Base-by-base conservation (phyloP, 208 protist genomes). In the Plasmodiophora brassicae region DNA sequence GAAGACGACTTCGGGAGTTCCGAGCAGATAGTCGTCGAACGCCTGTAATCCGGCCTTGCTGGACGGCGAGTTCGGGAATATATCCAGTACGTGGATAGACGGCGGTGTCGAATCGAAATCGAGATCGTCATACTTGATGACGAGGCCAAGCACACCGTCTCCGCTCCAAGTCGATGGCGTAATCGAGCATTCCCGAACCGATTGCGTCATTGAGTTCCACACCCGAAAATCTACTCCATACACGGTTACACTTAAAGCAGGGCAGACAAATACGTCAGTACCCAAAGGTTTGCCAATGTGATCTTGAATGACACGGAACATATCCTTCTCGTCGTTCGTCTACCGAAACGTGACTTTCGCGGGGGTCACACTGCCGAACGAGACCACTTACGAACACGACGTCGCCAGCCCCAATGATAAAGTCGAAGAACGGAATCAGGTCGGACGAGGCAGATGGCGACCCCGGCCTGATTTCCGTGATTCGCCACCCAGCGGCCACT, bases 371-470 rank as follows among this genome's bases (percentile, higher is more conserved):
- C 65, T 38, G 41, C 32, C 41, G 41, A 78, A 78, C 65, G 20
- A 38, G 65, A 38, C 10, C n/a, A 36, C n/a, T 78, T 78, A 78
- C 65, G 32, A 5, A 32, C 65, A 36, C 32, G 65, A 78, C 65
- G 65, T 78, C 65, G 5, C 41, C 41, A 5, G n/a, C 14, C 5
- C 65, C 14, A 36, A 78, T 78, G n/a, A 78, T 5, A 38, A 78
- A 78, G 65, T 78, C 65, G 65, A 78, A 78, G 41, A 44, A 78
- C n/a, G 65, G 65, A 8, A 78, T 32, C 65, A 78, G 65, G 20
- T 38, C 14, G 32, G 65, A n/a, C 20, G 5, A 36, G n/a, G 65
- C 65, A 32, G 65, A n/a, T 36, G 65, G 65, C 14, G 65, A 78
- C 32, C n/a, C 5, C 41, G 65, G 65, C 14, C 14, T 5, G n/a